Percentiles rank a stretch among this genome's conserved stretches.
Conservation (phyloP, 2,329 filamentous ascomycete species). For the Rhinocladiella similis region DNA sequence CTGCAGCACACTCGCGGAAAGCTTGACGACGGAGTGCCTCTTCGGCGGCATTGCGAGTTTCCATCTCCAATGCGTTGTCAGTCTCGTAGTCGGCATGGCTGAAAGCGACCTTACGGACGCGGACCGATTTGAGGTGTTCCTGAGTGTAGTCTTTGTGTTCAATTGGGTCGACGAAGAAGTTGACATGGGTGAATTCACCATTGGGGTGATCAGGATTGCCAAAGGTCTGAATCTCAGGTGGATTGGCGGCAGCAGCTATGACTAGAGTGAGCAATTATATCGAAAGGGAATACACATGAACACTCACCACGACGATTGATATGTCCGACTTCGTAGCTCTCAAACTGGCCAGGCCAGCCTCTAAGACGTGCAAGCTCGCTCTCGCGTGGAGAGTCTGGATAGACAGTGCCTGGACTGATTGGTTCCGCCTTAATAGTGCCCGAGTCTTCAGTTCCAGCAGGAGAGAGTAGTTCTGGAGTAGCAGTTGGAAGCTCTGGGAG, state of each 20-base stretch:
- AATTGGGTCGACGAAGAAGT: conserved; percentile 19
- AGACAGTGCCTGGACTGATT: neutral
- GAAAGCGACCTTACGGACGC: conserved; percentile 9
- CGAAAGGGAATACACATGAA: neutral
- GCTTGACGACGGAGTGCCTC: conserved; percentile 21
- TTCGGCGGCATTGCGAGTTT: conserved; percentile 11
- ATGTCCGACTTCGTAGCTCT: conserved; percentile 17
- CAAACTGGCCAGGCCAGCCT: conserved; percentile 21
- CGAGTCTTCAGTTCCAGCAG: neutral
- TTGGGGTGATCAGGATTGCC: conserved; percentile 22
- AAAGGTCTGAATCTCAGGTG: neutral
- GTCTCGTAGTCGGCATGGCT: conserved; percentile 9
- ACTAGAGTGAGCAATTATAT: neutral
- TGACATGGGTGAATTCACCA: conserved; percentile 19
- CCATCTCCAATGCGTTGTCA: neutral
- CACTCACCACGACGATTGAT: conserved; percentile 3
- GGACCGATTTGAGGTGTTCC: conserved; percentile 9
- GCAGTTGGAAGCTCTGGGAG: no score
- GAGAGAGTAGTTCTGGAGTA: no score
- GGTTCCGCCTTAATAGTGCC: no score
- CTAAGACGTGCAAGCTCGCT: conserved; percentile 7
- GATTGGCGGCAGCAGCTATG: neutral
- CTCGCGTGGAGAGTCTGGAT: neutral
- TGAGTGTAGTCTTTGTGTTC: conserved; percentile 16
- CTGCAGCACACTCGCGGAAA: conserved; percentile 24